Evolutionary conservation across 2,329 filamentous ascomycete genomes (phyloP), one percentile per base, ranked within the genome.

Genomic region (Fusarium subtropicale): DNA sequence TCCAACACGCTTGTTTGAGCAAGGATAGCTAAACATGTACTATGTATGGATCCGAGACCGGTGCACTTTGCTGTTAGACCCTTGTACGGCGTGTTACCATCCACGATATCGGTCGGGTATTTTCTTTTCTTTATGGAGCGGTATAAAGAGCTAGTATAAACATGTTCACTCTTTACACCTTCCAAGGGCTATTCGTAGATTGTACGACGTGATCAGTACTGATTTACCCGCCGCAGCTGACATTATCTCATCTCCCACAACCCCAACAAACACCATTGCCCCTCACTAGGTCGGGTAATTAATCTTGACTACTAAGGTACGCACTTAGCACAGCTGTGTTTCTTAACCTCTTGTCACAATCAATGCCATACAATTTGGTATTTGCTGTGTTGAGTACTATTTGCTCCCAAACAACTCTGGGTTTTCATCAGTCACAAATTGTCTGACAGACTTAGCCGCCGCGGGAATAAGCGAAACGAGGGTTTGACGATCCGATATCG

Each of bases 71-170:
- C 31, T 45, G 20, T 33, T 58, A 18, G 38, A 64, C 36, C 60
- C 62, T 65, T 54, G 61, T 41, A 56, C 38, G 24, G 20, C 30
- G 47, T 61, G 44, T 42, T 42, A 39, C 34, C 34, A 52, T 42
- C 47, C 41, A 65, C 62, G 56, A 52, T 42, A 66, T 62, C 63
- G 50, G 64, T 56, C 63, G 50, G 63, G 50, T 15, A 30, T 30
- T 48, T 45, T 10, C 34, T 38, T 26, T 41, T 42, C 33, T 16
- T 26, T 31, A 36, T n/a, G 6, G 47, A 67, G 36, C 36, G 56
- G 63, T 59, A 44, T 58, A 53, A 64, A 65, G 50, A 65, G 60
- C 34, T 20, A 42, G n/a, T 31, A 39, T 6, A 7, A 16, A 24
- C 46, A 20, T n/a, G 46, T 41, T 52, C 13, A 13, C 26, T 26